Conservation (phyloP, 345 rosid genomes). For the Iberis pinnata region DNA sequence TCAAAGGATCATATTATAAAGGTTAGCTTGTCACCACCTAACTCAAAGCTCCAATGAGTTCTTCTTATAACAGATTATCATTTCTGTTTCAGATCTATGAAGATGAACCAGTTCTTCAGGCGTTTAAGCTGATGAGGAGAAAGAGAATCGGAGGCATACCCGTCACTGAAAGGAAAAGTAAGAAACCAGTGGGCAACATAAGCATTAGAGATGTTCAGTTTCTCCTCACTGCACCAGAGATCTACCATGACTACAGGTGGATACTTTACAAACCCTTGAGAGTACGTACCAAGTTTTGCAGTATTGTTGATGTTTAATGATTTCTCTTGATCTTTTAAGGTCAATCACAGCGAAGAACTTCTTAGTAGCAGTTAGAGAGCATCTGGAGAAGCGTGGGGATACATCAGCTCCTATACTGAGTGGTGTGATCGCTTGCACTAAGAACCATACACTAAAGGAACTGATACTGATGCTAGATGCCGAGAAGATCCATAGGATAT, state of each 20-base stretch:
- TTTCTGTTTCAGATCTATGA: constrained; percentile 52
- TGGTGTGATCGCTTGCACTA: constrained; percentile 71
- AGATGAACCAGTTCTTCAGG: constrained; percentile 97
- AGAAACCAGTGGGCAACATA: constrained; percentile 77
- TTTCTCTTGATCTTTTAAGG: constrained; percentile 29
- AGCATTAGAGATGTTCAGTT: constrained; percentile 86
- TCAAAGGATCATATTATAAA: constrained; percentile 44
- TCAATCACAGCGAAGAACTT: constrained; percentile 85
- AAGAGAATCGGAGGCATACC: constrained; percentile 74
- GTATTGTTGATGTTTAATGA: constrained; percentile 13
- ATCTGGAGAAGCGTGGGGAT: constrained; percentile 52
- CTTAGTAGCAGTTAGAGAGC: constrained; percentile 51
- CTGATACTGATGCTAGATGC: constrained; percentile 64
- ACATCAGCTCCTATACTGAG: constrained; percentile 41
- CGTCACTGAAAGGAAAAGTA: constrained; percentile 48
- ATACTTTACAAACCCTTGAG: constrained; percentile 13
- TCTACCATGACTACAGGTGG: constrained; percentile 81
- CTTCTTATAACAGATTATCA: background rate
- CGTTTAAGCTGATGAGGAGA: constrained; percentile 87
- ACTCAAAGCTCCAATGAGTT: constrained; percentile 4
- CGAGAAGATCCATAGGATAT: constrained; percentile 63
- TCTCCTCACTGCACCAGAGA: constrained; percentile 87
- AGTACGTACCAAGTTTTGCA: background rate
- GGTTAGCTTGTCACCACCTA: constrained; percentile 33
- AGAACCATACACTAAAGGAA: constrained; percentile 54